Evolutionary conservation across 1,284 basidiomycete species (phyloP), one percentile per base, ranked within the genome.

Genomic region (Fomitopsis betulina): DNA sequence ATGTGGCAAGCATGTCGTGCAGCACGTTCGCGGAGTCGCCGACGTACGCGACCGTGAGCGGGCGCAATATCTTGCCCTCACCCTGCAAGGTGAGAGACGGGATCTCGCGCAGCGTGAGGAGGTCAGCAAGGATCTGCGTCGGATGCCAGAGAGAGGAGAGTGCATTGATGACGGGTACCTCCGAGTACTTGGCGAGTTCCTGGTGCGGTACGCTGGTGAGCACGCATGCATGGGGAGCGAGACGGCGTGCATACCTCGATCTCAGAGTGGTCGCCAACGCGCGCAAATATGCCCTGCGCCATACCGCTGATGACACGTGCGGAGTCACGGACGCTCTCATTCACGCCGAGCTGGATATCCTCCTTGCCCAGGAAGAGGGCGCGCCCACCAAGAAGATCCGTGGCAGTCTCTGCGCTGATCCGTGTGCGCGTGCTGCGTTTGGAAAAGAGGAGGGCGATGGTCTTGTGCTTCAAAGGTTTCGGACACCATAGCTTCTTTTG

Each of bases 21-120:
- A 97, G 80, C 55, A 99, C 94, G 72, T 99, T 99, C 62, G 96
- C 94, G 35, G 90, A 90, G 76, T 99, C 97, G 7, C 96, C 97
- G 55, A 99, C 85, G 76, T 96, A 99, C 4, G 96, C 90, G 49
- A 97, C 76, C 5, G 94, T 97, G 60, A 97, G 79, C 1, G 87
- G 83, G 0, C 76, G 81, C 19, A 91, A 75, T 2, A 71, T 13
- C 13, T 33, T 19, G 55, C 58, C 19, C 6, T 67, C n/a, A 5
- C 45, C 10, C 6, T 38, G 9, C 39, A 17, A 23, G 23, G 19
- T 33, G 30, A 50, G 40, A 3, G 59, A 50, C 8, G 81, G 79
- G 60, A 86, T 77, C 68, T 98, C 96, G 65, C 94, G 84, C 30
- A 99, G 79, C 0, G 96, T 97, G 57, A 98, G 79, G 8, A 99